These are phyloP conservation scores for Aureobasidium namibiae DNA, from an alignment of 2,329 filamentous ascomycete species.

Conservation along the genomic window DNA sequence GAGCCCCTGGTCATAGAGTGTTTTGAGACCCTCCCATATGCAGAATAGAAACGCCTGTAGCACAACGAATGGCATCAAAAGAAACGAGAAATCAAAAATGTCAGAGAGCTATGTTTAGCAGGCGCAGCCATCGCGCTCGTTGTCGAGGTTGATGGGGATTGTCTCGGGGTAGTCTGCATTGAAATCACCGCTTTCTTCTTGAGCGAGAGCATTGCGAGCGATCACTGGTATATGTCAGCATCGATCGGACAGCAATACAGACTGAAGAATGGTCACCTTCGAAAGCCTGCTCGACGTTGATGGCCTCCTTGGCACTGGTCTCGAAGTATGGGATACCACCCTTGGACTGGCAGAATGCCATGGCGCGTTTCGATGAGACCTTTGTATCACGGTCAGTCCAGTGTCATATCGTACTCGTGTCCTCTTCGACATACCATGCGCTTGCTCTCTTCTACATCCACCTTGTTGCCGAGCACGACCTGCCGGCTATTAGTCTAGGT, in stretches of 20 bases:
- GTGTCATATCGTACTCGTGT: background rate
- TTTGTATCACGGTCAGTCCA: constrained; percentile 29
- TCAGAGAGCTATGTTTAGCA: constrained; percentile 47
- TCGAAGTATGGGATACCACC: constrained; percentile 98
- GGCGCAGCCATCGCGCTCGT: constrained; percentile 83
- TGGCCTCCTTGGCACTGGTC: constrained; percentile 96
- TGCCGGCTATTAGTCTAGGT: constrained; percentile 28
- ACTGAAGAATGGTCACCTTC: constrained; percentile 38
- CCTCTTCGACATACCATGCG: constrained; percentile 56
- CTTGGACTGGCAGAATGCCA: constrained; percentile 96
- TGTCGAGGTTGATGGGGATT: constrained; percentile 96
- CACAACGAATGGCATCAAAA: constrained; percentile 2
- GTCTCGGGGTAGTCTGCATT: constrained; percentile 95
- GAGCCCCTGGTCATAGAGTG: background rate
- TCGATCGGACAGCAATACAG: background rate
- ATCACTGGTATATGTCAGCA: constrained; percentile 56
- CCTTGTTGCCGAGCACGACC: constrained; percentile 98
- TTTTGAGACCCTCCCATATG: background rate
- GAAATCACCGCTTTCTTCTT: constrained; percentile 97
- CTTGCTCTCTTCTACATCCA: constrained; percentile 97
- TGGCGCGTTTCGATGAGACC: constrained; percentile 92
- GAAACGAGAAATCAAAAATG: background rate
- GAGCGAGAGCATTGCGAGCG: constrained; percentile 85
- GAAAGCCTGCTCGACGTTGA: constrained; percentile 90
- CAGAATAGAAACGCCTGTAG: constrained; percentile 4